These are phyloP conservation scores for Trichosporon sp. DNA, from an alignment of 1,284 basidiomycete species.

Conservation along the genomic window DNA sequence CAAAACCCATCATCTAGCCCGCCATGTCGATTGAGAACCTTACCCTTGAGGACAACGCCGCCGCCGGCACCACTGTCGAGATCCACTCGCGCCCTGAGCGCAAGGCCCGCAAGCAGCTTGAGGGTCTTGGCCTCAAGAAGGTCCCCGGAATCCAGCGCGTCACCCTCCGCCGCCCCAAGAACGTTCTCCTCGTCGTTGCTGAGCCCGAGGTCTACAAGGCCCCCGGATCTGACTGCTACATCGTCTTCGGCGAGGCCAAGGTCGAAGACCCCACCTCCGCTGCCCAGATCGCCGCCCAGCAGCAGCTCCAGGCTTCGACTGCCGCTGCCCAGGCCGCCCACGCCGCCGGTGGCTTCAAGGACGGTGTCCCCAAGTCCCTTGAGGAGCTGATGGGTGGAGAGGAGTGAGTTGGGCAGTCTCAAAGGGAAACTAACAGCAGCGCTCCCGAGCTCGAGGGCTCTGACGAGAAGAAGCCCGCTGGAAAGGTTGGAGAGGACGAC, in stretches of 20 bases:
- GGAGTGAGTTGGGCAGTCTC: conserved; percentile 57
- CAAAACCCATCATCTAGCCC: conserved; percentile 35
- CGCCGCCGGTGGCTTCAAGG: conserved; percentile 56
- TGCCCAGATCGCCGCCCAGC: conserved; percentile 78
- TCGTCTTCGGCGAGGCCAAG: conserved; percentile 98
- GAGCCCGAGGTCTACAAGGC: conserved; percentile 98
- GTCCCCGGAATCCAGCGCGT: conserved; percentile 92
- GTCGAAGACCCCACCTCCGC: conserved; percentile 89
- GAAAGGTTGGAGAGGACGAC: conserved; percentile 84
- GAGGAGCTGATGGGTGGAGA: conserved; percentile 63
- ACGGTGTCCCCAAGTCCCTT: conserved; percentile 63
- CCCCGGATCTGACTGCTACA: conserved; percentile 94
- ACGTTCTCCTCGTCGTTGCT: conserved; percentile 90
- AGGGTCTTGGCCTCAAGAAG: conserved; percentile 85
- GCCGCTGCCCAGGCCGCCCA: conserved; percentile 56
- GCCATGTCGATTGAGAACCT: conserved; percentile 65
- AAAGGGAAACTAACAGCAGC: conserved; percentile 28
- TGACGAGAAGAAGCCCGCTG: conserved; percentile 48
- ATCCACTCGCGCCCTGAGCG: conserved; percentile 89
- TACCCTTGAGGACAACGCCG: conserved; percentile 62
- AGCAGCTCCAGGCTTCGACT: conserved; percentile 68
- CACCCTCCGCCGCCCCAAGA: conserved; percentile 90
- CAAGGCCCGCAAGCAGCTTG: conserved; percentile 74
- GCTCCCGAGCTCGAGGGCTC: conserved; percentile 77
- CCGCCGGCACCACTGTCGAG: conserved; percentile 77